Base-by-base conservation (phyloP, 2,329 filamentous ascomycete species). In the Podosphaera fusca region DNA sequence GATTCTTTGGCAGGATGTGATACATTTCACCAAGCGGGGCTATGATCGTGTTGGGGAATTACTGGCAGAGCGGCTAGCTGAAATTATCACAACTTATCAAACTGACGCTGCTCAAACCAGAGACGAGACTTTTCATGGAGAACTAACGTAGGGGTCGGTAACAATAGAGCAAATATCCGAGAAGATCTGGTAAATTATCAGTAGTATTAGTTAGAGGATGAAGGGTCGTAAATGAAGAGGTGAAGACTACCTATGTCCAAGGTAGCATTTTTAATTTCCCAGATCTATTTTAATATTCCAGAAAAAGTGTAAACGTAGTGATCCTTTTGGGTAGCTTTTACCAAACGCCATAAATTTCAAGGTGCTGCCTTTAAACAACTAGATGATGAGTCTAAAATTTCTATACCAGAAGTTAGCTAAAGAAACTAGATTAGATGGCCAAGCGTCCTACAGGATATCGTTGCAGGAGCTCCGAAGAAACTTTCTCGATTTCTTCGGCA, bases 401-500 rank as follows among this genome's bases (percentile, higher is more conserved):
- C 75, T 78, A 57, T 0, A 4, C 30, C 54, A 4, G 49, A 38
- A 56, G 47, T 64, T 59, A 64, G 62, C 31, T 50, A 6, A 12
- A 12, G n/a, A 7, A 50, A 9, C 46, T n/a, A 21, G 21, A 6
- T 38, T 5, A 38, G 5, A 38, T 10, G 35, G 35, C 10, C 35
- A 6, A 6, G 35, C 10, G 35, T 38, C 75, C 69, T 67, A 80
- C 84, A 30, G 92, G 88, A 68, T 90, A 87, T 66, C 86, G 80
- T 61, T 80, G 80, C 68, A 92, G 84, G 62, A 96, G 75, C 62
- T 83, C 78, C 49, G 86, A 87, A 14, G 87, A 86, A 60, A 94
- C 81, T 63, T 82, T 84, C 70, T 95, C 90, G 4, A 95, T 85
- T 67, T 94, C 87, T 69, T 96, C 88, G 1, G 89, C 82, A 57